Percentiles rank a stretch among this genome's conserved stretches.
These are phyloP conservation scores for Oxyria digyna DNA, from an alignment of 148 eudicot species.

Conservation along the genomic window DNA sequence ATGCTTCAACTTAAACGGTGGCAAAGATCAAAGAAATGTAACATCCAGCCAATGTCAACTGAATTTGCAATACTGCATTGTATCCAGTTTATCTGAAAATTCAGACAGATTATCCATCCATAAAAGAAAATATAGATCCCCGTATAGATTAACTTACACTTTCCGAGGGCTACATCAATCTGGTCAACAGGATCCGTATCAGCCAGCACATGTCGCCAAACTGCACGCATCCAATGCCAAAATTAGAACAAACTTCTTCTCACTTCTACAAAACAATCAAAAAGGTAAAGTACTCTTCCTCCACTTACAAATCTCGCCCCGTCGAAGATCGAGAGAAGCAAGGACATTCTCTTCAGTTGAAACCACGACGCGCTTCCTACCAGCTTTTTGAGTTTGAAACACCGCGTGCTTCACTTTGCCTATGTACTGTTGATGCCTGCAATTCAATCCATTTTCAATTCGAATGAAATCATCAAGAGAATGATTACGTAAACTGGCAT, in stretches of 20 bases:
- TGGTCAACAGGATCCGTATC: constrained; percentile 57
- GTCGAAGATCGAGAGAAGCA: constrained; percentile 95
- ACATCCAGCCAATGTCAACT: neutral
- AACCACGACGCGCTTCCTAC: constrained; percentile 87
- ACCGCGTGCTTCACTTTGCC: constrained; percentile 94
- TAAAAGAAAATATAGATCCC: neutral
- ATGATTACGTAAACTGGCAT: neutral
- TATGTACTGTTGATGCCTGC: constrained; percentile 90
- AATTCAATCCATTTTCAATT: neutral
- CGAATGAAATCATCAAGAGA: neutral
- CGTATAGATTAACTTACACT: constrained; percentile 38
- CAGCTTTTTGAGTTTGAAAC: constrained; percentile 91
- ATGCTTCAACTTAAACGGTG: neutral
- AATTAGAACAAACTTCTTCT: neutral
- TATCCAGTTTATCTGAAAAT: neutral
- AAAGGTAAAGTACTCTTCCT: neutral
- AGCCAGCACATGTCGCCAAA: constrained; percentile 95
- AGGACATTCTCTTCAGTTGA: constrained; percentile 81
- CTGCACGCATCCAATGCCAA: constrained; percentile 25
- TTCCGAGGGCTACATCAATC: constrained; percentile 72
- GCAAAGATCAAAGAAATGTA: neutral
- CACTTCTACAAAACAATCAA: neutral
- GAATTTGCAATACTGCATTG: neutral
- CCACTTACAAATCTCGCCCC: constrained; percentile 77
- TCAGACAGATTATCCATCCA: neutral